Evolutionary conservation across 495 filamentous ascomycete genomes (phyloP).

Genomic region (Annulohypoxylon stygium): DNA sequence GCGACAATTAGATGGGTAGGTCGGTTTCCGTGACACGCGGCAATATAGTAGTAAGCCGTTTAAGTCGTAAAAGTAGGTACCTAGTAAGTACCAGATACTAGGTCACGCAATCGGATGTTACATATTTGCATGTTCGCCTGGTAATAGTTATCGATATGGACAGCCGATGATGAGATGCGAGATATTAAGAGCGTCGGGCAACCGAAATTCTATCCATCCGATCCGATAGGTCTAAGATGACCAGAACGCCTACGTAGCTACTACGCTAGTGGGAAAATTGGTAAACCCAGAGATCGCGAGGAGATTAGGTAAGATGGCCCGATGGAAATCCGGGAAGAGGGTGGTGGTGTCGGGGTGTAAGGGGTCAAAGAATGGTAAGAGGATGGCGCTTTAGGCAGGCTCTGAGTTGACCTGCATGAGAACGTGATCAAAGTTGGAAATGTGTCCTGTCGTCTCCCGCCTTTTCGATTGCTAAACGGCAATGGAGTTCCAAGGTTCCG

Average conservation of each 20-base stretch:
- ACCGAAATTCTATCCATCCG: constrained; percentile 14
- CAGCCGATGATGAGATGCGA: not conserved
- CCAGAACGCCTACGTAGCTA: constrained; percentile 7
- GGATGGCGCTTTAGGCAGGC: constrained; percentile 11
- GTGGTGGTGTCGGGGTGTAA: constrained; percentile 1
- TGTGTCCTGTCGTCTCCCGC: not conserved
- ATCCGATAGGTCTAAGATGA: constrained; percentile 41
- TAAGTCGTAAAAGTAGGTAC: not conserved
- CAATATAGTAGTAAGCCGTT: not conserved
- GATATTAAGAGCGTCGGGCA: constrained; percentile 7
- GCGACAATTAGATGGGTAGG: constrained; percentile 3
- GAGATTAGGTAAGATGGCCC: constrained; percentile 40
- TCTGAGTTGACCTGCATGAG: constrained; percentile 30
- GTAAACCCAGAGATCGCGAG: constrained; percentile 22
- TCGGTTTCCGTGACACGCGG: constrained; percentile 4
- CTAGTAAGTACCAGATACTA: not conserved
- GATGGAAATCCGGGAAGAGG: constrained; percentile 11
- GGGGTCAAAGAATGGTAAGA: not conserved
- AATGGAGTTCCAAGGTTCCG: not conserved
- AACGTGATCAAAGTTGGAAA: constrained; percentile 12
- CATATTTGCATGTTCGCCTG: not conserved
- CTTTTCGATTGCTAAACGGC: not conserved
- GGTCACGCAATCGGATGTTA: not conserved
- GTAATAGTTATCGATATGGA: constrained; percentile 16
- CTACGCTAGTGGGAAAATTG: not conserved